Conservation (phyloP, 805 yeast genomes). For the Wickerhamiella musiphila region DNA sequence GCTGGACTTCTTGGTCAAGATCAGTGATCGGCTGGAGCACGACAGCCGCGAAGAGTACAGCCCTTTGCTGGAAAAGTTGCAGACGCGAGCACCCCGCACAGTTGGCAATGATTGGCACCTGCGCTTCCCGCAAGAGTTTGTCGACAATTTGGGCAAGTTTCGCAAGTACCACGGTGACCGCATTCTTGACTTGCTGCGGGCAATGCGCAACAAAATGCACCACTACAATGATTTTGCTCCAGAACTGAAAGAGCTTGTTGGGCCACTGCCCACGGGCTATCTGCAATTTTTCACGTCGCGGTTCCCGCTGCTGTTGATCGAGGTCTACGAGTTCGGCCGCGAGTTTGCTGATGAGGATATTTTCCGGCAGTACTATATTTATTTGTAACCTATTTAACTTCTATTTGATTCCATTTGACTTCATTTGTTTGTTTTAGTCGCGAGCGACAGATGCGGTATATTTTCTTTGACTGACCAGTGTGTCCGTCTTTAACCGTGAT, state of each 20-base stretch:
- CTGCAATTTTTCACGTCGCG: conserved; percentile 53
- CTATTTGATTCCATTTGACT: no score
- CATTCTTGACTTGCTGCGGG: conserved; percentile 73
- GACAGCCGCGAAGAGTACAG: conserved; percentile 71
- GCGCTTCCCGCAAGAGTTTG: conserved; percentile 51
- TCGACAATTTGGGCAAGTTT: conserved; percentile 76
- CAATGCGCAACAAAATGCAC: conserved; percentile 83
- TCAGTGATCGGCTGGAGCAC: conserved; percentile 79
- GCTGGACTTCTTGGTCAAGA: conserved; percentile 68
- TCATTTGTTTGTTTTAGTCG: no score
- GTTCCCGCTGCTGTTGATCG: conserved; percentile 70
- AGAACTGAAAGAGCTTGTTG: conserved; percentile 44
- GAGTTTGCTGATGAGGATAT: conserved; percentile 48
- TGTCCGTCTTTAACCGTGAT: no score
- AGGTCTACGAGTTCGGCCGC: conserved; percentile 45
- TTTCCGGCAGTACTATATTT: conserved; percentile 29
- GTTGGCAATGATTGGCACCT: conserved; percentile 62
- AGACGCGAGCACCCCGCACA: conserved; percentile 27
- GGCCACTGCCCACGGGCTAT: conserved; percentile 73
- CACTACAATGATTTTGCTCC: conserved; percentile 67
- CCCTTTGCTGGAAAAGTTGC: conserved; percentile 36
- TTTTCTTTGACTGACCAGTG: no score
- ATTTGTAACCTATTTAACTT: background rate
- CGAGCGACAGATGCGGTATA: no score
- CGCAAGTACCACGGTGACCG: conserved; percentile 69